Base-by-base conservation (phyloP, 306 rosid species). In the Parietaria judaica region DNA sequence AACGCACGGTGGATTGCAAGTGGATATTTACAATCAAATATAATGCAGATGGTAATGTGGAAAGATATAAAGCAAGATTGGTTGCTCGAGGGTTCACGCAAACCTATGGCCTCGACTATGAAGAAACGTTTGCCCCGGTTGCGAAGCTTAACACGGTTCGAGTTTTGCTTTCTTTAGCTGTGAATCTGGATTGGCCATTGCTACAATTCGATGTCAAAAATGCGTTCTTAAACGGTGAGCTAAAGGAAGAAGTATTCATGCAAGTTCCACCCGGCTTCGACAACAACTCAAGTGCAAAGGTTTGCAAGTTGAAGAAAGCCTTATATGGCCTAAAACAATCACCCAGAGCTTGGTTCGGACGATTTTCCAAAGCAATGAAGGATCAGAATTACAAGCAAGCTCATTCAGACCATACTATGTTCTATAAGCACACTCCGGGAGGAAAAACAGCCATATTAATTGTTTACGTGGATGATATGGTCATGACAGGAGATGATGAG, bases 231-330 rank as follows among this genome's bases (percentile, higher is more conserved):
- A 13, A 55, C 34, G 60, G 60, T 6, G 17, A 55, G 6, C 23
- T 55, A 17, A 37, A 55, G 34, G 60, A 55, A 14, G 60, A 55
- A 14, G 9, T 55, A 6, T 55, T 6, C 60, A 55, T 55, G 60
- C 11, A 23, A 55, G 6, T 35, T 23, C 60, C 60, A 11, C 60
- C 14, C 17, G 60, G 60, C 8, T 52, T 14, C 56, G 23, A 55
- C 6, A 31, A 14, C 2, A 17, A 35, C 13, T 6, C 4, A 14
- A 11, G 4, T 14, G 23, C 7, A 4, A 17, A 35, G 13, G 37
- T 55, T 10, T 55, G 60, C 13, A 55, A 0, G 39, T 13, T 55
- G 11, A 55, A 55, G 60, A 55, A 55, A 13, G 12, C 39, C 15
- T 6, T 55, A 31, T 55, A 23, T 35, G 14, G 60, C 17, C 60